Conservation (phyloP, 345 rosid species). For the Moringa oleifera region DNA sequence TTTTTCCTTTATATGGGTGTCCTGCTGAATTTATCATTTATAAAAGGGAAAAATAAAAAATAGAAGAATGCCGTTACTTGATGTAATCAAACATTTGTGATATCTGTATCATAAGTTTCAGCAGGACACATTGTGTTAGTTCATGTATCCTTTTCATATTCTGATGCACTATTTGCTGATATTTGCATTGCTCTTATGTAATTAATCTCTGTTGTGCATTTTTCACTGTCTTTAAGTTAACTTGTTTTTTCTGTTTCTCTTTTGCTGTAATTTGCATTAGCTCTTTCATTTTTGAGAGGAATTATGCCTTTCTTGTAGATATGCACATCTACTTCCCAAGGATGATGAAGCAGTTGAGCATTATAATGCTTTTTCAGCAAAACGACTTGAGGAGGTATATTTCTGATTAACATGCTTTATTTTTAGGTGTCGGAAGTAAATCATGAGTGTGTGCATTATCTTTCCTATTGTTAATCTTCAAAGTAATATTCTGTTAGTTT, state of each 20-base stretch:
- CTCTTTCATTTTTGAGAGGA: background rate
- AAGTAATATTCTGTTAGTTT: background rate
- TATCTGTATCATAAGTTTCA: background rate
- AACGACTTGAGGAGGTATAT: slow-evolving; percentile 88
- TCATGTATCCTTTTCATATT: too few relatives aligned
- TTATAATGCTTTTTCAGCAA: slow-evolving; percentile 58
- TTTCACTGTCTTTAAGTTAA: background rate
- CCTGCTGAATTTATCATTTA: too few relatives aligned
- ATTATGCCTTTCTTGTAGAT: slow-evolving; percentile 38
- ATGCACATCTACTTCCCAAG: slow-evolving; percentile 87
- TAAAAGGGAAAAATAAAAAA: too few relatives aligned
- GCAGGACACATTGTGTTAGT: background rate
- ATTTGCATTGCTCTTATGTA: too few relatives aligned
- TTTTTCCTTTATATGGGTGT: too few relatives aligned
- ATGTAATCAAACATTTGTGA: too few relatives aligned
- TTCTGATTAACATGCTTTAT: background rate
- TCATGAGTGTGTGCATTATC: background rate
- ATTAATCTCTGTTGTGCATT: too few relatives aligned
- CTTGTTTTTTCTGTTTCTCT: background rate
- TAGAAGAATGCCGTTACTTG: too few relatives aligned
- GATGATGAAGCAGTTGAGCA: slow-evolving; percentile 87
- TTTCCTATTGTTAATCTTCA: background rate
- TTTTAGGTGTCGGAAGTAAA: background rate
- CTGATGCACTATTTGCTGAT: too few relatives aligned
- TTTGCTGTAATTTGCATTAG: background rate